Evolutionary conservation across 2,329 filamentous ascomycete species (phyloP), one percentile per base, ranked within the genome.

Genomic region (Microascus cirrosus): DNA sequence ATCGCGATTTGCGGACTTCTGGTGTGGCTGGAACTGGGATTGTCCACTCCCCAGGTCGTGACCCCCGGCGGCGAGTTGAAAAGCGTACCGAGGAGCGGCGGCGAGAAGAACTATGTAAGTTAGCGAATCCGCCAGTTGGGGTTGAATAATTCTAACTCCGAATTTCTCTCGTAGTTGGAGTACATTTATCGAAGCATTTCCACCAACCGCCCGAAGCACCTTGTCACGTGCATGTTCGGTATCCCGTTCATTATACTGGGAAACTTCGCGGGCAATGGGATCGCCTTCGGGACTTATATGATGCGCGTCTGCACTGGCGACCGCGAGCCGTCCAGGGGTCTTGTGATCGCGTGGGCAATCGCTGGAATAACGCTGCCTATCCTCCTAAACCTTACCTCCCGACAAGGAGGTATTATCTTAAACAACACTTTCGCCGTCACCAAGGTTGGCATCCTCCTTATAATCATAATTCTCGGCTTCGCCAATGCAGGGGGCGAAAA

Each of bases 391-490:
- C 71, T 69, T 1, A 64, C 71, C 42, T 80, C 76, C 51, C 69
- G 79, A 25, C 68, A 72, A 8, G 76, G 75, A 2, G 79, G 79
- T 1, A 78, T 82, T 51, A 63, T 69, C 28, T 63, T 81, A 24
- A 79, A 78, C 63, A 81, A 81, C 60, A 32, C 71, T 22, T 68
- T 82, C 39, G 78, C 78, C 3, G 65, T 74, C 2, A 62, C 78
- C 59, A 82, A 82, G 61, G 64, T 80, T 2, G 18, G 4, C 22
- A 32, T 54, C 13, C 22, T 54, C 25, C 13, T 34, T 3, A 62
- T 68, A 53, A 72, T 80, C 2, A 69, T 82, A 1, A 55, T 79
- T 1, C 65, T 74, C 11, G 76, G 81, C 53, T 63, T 71, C 18
- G 66, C 70, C 22, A 61, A 67, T 13, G 70, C 70, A 2, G 8